Percentiles rank a stretch among this genome's conserved stretches.
These are phyloP conservation scores for Acidiella bohemica DNA, from an alignment of 495 filamentous ascomycete genomes.

Conservation along the genomic window DNA sequence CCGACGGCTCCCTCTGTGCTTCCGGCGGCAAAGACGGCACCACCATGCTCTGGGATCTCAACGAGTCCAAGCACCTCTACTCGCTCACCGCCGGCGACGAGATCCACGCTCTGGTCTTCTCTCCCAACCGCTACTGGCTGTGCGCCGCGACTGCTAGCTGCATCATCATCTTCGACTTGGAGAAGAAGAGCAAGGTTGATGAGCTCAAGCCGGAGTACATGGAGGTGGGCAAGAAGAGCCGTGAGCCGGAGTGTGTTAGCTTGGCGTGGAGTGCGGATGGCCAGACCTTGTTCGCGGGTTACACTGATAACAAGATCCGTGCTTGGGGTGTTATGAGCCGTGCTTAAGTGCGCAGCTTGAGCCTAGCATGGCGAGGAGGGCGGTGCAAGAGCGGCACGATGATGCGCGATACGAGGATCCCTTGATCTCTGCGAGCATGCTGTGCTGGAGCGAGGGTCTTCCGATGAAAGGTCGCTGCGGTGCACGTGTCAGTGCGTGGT, in stretches of 20 bases:
- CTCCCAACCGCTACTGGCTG: conserved; percentile 99
- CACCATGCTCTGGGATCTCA: conserved; percentile 99
- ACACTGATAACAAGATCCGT: conserved; percentile 99
- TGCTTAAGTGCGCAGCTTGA: conserved; percentile 21
- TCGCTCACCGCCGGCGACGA: conserved; percentile 98
- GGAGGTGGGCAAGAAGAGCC: conserved; percentile 93
- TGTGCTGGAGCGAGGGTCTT: conserved; percentile 16
- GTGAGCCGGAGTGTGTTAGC: conserved; percentile 94
- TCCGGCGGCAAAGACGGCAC: conserved; percentile 99
- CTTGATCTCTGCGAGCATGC: conserved; percentile 9
- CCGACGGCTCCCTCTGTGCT: conserved; percentile 97
- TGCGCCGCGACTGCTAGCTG: conserved; percentile 90
- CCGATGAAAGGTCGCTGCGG: conserved; percentile 23
- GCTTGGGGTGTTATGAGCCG: conserved; percentile 93
- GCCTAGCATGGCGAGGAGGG: background rate
- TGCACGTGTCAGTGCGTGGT: conserved; percentile 13
- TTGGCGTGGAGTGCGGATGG: conserved; percentile 97
- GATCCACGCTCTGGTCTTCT: conserved; percentile 99
- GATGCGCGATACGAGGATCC: conserved; percentile 22
- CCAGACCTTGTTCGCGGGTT: conserved; percentile 97
- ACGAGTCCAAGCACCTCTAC: conserved; percentile 99
- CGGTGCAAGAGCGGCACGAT: conserved; percentile 10
- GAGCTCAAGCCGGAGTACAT: conserved; percentile 99
- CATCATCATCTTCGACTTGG: conserved; percentile 99
- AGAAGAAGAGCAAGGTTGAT: conserved; percentile 99